phyloP scores from a whole-genome alignment of 1,284 basidiomycete species.

The Ganoderma sinense region DNA sequence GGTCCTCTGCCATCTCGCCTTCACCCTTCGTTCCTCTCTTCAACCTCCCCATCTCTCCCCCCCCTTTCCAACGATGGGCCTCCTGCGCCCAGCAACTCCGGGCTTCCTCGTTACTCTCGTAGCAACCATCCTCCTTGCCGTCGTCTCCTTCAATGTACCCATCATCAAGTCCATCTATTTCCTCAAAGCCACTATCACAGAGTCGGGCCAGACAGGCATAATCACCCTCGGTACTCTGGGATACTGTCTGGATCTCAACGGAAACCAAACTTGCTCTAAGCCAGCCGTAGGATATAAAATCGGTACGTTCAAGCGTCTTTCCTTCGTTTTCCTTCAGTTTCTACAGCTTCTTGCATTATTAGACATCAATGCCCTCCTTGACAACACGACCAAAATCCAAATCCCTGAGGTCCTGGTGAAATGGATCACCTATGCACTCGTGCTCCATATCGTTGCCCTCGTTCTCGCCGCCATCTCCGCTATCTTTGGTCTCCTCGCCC shows the following conservation, averaged over 20 bases:
- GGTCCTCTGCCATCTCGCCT: conserved; percentile 12
- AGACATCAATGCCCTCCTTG: conserved; percentile 86
- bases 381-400: conserved; percentile 64
- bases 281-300: conserved; percentile 86
- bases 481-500: conserved; percentile 83
- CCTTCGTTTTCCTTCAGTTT: conserved; percentile 4
- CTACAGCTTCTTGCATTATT: conserved; percentile 10
- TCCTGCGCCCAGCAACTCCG: conserved; percentile 81
- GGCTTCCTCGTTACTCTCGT: conserved; percentile 82
- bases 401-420: conserved; percentile 85
- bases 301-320: conserved; percentile 55
- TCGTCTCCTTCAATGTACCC: conserved; percentile 89
- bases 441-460: conserved; percentile 88
- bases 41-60: conserved; percentile 8
- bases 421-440: conserved; percentile 90
- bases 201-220: conserved; percentile 58
- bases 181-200: conserved; percentile 73
- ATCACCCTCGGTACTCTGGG: conserved; percentile 88
- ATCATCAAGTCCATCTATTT: conserved; percentile 87
- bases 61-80: conserved; percentile 51
- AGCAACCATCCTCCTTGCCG: conserved; percentile 77
- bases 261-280: conserved; percentile 74
- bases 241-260: conserved; percentile 71
- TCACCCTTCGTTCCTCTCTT: conserved; percentile 2
- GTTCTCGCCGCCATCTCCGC: conserved; percentile 74